Conservation (phyloP, 2,329 filamentous ascomycete genomes). For the Seiridium unicorne region DNA sequence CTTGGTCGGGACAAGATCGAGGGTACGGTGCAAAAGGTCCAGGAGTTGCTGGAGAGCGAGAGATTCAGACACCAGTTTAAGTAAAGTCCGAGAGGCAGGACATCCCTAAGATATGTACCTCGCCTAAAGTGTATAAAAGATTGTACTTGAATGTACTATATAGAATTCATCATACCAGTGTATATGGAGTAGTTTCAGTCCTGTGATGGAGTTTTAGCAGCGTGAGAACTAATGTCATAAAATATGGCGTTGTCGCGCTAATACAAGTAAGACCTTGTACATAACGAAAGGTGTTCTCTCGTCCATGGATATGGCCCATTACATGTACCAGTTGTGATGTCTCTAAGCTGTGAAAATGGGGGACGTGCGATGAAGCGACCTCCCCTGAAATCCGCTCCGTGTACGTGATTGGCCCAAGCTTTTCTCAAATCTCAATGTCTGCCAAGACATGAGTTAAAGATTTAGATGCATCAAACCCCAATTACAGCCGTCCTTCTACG, state of each 20-base stretch:
- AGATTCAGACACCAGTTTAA: constrained; percentile 36
- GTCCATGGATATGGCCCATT: no score
- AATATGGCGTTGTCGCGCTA: no score
- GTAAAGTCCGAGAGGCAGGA: neutral
- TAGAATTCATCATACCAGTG: neutral
- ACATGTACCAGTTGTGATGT: no score
- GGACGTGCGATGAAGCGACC: no score
- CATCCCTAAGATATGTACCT: neutral
- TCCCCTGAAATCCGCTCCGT: neutral
- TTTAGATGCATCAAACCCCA: neutral
- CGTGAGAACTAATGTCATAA: no score
- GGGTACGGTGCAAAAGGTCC: constrained; percentile 52
- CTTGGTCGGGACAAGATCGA: constrained; percentile 51
- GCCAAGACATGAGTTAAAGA: neutral
- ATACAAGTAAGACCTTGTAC: no score
- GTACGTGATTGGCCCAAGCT: constrained; percentile 18
- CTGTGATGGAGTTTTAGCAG: no score
- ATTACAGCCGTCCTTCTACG: no score
- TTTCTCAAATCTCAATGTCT: neutral
- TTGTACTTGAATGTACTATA: constrained; percentile 10
- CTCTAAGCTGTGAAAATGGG: no score
- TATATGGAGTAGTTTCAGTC: no score
- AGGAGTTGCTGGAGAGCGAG: constrained; percentile 54
- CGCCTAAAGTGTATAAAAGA: constrained; percentile 9
- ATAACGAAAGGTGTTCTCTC: no score